phyloP scores from a whole-genome alignment of 2,329 filamentous ascomycete genomes.

The Ophiostoma sp. region DNA sequence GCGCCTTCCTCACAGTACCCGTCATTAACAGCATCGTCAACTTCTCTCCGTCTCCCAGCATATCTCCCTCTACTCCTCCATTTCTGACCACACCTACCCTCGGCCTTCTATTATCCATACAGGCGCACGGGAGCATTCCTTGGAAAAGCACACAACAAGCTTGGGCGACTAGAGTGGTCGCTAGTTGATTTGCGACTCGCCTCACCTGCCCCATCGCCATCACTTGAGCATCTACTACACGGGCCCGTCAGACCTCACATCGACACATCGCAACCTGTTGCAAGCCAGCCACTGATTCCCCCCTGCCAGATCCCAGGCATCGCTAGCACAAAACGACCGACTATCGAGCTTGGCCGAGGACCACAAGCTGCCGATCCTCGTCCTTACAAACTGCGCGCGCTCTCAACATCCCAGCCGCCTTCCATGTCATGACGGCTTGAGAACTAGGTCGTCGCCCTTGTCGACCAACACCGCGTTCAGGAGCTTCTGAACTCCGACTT shows the following conservation, averaged over 20 bases:
- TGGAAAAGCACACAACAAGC: background rate
- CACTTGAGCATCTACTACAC: background rate
- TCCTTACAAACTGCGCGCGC: background rate
- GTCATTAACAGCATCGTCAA: background rate
- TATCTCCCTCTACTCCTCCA: background rate
- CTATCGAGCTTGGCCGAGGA: background rate
- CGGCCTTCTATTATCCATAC: background rate
- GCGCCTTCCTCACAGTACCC: constrained; percentile 3
- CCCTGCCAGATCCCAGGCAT: background rate
- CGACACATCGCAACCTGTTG: background rate
- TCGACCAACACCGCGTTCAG: background rate
- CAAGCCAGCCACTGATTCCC: background rate
- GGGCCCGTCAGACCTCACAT: background rate
- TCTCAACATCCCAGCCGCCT: background rate
- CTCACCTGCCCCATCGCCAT: background rate
- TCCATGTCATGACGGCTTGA: constrained; percentile 14
- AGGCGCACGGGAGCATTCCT: background rate
- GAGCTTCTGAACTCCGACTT: background rate
- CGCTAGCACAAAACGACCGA: background rate
- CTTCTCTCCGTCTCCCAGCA: background rate
- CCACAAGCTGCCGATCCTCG: background rate
- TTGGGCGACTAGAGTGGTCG: background rate
- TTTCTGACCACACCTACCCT: background rate
- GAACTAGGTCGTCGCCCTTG: constrained; percentile 12
- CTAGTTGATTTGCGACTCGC: background rate